Conservation (phyloP, 2,329 filamentous ascomycete genomes). For the Eurotiales sp. region DNA sequence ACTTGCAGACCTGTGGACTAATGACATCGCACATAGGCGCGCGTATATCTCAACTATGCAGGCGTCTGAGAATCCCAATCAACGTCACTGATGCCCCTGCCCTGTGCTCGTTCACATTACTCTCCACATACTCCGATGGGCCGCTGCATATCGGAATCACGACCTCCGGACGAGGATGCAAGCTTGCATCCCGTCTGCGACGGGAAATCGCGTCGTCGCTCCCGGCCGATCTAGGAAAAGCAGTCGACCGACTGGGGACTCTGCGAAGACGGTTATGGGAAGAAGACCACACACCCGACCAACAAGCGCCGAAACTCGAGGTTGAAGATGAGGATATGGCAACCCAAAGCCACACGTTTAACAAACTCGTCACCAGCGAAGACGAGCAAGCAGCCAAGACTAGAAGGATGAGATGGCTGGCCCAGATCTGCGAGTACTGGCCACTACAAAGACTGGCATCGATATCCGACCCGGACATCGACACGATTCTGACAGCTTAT, state of each 20-base stretch:
- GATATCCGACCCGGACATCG: constrained; percentile 76
- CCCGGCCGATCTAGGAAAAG: constrained; percentile 68
- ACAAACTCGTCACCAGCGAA: constrained; percentile 70
- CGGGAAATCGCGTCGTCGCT: constrained; percentile 81
- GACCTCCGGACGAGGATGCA: constrained; percentile 91
- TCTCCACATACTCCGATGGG: constrained; percentile 85
- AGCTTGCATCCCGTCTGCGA: constrained; percentile 82
- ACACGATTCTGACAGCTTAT: constrained; percentile 71
- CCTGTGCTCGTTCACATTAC: constrained; percentile 83
- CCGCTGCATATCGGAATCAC: constrained; percentile 93
- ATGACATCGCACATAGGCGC: constrained; percentile 42
- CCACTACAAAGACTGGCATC: constrained; percentile 75
- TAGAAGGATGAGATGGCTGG: constrained; percentile 84
- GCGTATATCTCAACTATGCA: constrained; percentile 71
- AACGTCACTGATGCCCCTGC: constrained; percentile 86
- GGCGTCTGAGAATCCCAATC: constrained; percentile 76
- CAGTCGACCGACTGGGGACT: constrained; percentile 73
- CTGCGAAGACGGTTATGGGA: constrained; percentile 68
- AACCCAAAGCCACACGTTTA: constrained; percentile 74
- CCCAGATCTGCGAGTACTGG: constrained; percentile 99
- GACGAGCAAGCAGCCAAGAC: constrained; percentile 72
- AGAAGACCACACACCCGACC: constrained; percentile 59
- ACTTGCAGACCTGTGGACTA: constrained; percentile 31
- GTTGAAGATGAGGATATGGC: constrained; percentile 48
- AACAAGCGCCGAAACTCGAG: constrained; percentile 40